These are phyloP conservation scores for Trypanosoma lewisi DNA, from an alignment of 208 protist genomes.

Conservation along the genomic window DNA sequence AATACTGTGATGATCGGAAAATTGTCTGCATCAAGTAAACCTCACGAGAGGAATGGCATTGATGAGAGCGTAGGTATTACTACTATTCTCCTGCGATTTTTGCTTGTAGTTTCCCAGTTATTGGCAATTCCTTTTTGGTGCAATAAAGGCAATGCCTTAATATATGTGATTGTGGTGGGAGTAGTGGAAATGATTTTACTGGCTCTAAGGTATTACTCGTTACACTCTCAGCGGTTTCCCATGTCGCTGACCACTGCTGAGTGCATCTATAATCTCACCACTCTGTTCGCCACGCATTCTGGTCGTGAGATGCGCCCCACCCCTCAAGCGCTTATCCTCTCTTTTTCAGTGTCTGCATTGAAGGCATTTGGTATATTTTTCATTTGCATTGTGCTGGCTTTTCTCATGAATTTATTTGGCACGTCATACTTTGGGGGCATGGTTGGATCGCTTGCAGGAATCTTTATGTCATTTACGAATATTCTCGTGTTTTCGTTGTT, in stretches of 20 bases:
- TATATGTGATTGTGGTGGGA: constrained; percentile 8
- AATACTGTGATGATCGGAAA: not conserved
- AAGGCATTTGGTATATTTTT: constrained; percentile 5
- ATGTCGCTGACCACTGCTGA: not conserved
- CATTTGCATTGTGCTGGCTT: constrained; percentile 1
- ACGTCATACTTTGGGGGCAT: not conserved
- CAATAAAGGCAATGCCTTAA: constrained; percentile 2
- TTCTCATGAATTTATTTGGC: not conserved
- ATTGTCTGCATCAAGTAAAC: not conserved
- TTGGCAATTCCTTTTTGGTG: constrained; percentile 8
- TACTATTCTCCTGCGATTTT: not conserved
- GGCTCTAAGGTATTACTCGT: not conserved
- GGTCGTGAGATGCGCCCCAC: too few relatives aligned
- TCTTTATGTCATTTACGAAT: not conserved
- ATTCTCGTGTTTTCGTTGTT: constrained; percentile 6
- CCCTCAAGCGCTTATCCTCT: not conserved
- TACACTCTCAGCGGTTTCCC: not conserved
- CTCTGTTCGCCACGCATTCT: not conserved
- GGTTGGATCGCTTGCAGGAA: not conserved
- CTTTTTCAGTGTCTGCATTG: not conserved
- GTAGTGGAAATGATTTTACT: not conserved
- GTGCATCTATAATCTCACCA: not conserved
- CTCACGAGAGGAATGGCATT: not conserved
- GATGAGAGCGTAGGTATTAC: not conserved
- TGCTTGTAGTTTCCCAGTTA: constrained; percentile 8